phyloP scores from a whole-genome alignment of 306 rosid species.

The Bauhinia variegata region DNA sequence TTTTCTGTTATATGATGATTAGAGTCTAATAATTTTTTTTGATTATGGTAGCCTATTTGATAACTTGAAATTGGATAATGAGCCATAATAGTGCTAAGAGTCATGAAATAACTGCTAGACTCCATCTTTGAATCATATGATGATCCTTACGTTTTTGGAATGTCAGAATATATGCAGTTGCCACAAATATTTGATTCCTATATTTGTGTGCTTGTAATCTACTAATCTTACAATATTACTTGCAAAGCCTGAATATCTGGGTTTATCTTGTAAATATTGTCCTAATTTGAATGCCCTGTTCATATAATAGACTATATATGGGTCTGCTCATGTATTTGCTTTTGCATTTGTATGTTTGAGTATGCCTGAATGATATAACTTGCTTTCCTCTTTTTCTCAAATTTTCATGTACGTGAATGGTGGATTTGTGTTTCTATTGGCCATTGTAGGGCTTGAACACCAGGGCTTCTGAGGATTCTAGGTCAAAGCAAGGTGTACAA shows the following conservation, averaged over 20 bases:
- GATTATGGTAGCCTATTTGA: no score
- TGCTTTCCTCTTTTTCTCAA: background rate
- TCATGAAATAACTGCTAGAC: no score
- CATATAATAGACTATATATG: background rate
- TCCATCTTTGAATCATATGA: background rate
- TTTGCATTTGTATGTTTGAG: no score
- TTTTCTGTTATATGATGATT: slow-evolving; percentile 6
- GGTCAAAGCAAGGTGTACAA: slow-evolving; percentile 45
- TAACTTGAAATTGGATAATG: no score
- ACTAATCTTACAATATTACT: slow-evolving; percentile 19
- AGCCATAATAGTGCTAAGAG: no score
- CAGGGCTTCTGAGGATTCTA: slow-evolving; percentile 54
- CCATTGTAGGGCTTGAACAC: slow-evolving; percentile 52
- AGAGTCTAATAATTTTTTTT: no score
- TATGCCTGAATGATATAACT: no score
- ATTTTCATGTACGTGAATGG: background rate
- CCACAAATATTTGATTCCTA: background rate
- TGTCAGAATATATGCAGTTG: background rate
- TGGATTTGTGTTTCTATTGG: slow-evolving; percentile 6
- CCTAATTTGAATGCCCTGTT: background rate
- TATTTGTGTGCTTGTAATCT: slow-evolving; percentile 9
- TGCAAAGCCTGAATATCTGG: slow-evolving; percentile 1
- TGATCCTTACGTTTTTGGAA: background rate
- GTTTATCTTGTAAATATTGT: background rate
- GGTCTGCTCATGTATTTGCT: background rate